Conservation (phyloP, 768 basidiomycete species). For the Mrakia frigida region DNA sequence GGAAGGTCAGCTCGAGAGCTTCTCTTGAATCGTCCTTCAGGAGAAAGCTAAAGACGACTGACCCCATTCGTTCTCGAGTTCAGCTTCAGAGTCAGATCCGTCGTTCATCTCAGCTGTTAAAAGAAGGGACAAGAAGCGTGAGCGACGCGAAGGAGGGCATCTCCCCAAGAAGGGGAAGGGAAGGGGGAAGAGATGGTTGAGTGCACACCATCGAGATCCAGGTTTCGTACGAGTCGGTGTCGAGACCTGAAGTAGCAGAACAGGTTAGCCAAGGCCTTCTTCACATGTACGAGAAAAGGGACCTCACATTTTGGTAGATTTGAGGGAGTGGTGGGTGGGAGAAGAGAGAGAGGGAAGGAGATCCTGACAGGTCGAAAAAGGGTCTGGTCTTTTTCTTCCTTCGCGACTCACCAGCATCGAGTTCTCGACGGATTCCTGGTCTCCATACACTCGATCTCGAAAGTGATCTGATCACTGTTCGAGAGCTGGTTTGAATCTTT, state of each 20-base stretch:
- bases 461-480: too few relatives aligned
- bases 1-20: background rate
- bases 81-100: conserved; percentile 68
- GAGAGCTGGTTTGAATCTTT: too few relatives aligned
- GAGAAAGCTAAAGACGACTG: background rate
- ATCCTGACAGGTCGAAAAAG: too few relatives aligned
- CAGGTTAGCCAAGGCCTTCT: background rate
- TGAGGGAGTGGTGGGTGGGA: too few relatives aligned
- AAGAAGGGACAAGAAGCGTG: background rate
- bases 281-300: too few relatives aligned
- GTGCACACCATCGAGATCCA: conserved; percentile 58
- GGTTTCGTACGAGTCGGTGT: conserved; percentile 80
- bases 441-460: too few relatives aligned
- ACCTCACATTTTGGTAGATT: too few relatives aligned
- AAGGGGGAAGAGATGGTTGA: background rate
- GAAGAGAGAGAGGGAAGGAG: too few relatives aligned
- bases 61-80: conserved; percentile 55
- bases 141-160: background rate
- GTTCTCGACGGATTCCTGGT: too few relatives aligned
- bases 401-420: too few relatives aligned
- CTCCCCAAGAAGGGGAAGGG: background rate
- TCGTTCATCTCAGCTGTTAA: conserved; percentile 76
- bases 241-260: conserved; percentile 56
- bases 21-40: background rate
- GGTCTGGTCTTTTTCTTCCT: too few relatives aligned